Evolutionary conservation across 1,284 basidiomycete species (phyloP).

Genomic region (Pseudozyma hubeiensis): DNA sequence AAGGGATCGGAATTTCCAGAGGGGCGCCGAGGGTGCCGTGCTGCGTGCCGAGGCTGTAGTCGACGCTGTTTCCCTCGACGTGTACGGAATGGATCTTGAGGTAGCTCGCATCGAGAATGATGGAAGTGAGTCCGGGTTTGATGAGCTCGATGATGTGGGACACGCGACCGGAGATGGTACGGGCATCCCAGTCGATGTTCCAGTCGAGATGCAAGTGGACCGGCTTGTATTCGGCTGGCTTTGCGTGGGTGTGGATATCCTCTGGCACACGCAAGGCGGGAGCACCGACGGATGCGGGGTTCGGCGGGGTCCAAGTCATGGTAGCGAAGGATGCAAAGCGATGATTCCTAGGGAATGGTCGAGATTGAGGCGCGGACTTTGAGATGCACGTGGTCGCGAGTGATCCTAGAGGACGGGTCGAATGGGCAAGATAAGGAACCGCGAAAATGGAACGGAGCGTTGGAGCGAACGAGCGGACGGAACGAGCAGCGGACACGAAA

Average conservation of each 20-base stretch:
- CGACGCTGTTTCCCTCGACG: constrained; percentile 72
- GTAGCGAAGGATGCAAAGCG: constrained; percentile 7
- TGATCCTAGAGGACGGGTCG: constrained; percentile 1
- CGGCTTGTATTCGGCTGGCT: constrained; percentile 59
- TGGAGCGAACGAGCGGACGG: constrained; percentile 39
- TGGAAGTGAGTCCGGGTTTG: constrained; percentile 75
- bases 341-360: background rate
- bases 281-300: constrained; percentile 57
- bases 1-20: constrained; percentile 68
- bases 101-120: constrained; percentile 83
- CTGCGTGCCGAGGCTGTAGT: constrained; percentile 73
- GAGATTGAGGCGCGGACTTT: background rate
- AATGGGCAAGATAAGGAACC: constrained; percentile 1
- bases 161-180: constrained; percentile 79
- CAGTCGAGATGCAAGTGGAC: constrained; percentile 76
- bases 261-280: constrained; percentile 43
- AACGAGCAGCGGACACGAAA: constrained; percentile 14
- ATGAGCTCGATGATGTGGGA: constrained; percentile 77
- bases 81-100: constrained; percentile 76
- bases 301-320: constrained; percentile 61
- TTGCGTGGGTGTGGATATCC: constrained; percentile 62
- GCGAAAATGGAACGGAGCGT: constrained; percentile 17
- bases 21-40: constrained; percentile 70
- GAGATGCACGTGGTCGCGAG: background rate
- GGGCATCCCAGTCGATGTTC: constrained; percentile 80